Conservation (phyloP, 2,329 filamentous ascomycete species). For the Alternaria solani region DNA sequence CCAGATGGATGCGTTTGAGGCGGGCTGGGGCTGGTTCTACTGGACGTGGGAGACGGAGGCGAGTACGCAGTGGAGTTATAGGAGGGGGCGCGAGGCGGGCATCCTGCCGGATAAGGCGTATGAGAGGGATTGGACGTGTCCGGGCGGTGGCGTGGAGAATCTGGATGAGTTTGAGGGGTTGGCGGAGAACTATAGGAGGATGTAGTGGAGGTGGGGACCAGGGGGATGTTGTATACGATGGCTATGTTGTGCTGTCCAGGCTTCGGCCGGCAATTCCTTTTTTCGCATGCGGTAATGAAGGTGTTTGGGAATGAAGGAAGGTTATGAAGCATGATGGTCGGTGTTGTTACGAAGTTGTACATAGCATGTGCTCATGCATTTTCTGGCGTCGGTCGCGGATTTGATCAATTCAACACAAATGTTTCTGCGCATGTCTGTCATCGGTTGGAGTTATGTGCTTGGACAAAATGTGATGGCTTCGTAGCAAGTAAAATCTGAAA, state of each 20-base stretch:
- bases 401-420: background rate
- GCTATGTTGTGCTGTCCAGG: background rate
- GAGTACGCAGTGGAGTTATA: slow-evolving; percentile 91
- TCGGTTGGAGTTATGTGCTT: background rate
- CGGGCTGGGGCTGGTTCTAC: slow-evolving; percentile 97
- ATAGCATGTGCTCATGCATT: background rate
- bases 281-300: slow-evolving; percentile 1
- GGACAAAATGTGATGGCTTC: background rate
- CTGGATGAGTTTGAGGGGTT: slow-evolving; percentile 55
- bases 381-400: background rate
- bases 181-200: slow-evolving; percentile 53
- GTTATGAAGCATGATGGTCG: background rate
- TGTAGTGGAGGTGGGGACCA: background rate
- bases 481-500: background rate
- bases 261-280: background rate
- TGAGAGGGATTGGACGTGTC: slow-evolving; percentile 55
- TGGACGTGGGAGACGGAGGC: slow-evolving; percentile 97
- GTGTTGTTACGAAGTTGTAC: background rate
- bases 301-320: background rate
- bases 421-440: background rate
- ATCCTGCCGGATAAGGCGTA: slow-evolving; percentile 71
- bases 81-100: slow-evolving; percentile 77
- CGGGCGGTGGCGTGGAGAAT: slow-evolving; percentile 26
- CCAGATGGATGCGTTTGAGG: slow-evolving; percentile 94
- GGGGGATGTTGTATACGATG: background rate